Base-by-base conservation (phyloP, 1,284 basidiomycete species). In the Lentinus polychrous region DNA sequence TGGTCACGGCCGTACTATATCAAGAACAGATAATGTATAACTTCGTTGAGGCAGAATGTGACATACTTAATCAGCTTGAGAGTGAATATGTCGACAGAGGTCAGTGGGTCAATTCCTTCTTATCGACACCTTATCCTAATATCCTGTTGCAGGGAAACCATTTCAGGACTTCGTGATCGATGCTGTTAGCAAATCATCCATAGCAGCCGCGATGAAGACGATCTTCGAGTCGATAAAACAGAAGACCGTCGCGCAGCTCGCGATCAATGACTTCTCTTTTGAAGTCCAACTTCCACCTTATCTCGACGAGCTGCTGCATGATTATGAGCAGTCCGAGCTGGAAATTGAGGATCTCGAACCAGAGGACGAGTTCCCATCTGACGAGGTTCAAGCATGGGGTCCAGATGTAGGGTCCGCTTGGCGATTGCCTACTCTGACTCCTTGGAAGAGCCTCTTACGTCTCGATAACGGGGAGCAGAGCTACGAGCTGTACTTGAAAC, bases 391-490 rank as follows among this genome's bases (percentile, higher is more conserved):
- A 46, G 65, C 71, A 4, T 87, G 86, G 86, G 83, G 81, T n/a
- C 71, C 71, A 22, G 82, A 84, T 43, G 73, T 87, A 66, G 74
- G 67, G 56, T 71, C 79, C 52, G 85, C 84, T 1, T 87, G 85
- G 82, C 72, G 75, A 36, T 69, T 90, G 1, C 86, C 86, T 5
- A 69, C 78, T 8, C 71, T 97, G 8, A 75, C 83, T n/a, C 94
- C 94, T 2, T 97, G 94, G 94, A 94, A 95, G 64, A 90, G 91
- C 24, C 65, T 97, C 15, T 68, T 97, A 4, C 73, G 93, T 18
- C 65, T 96, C 24, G 84, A 88, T 54, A 75, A 72, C 34, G 74
- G 76, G 6, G 78, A 78, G 20, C 68, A 83, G 41, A 60, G 54
- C 11, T 62, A 63, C 43, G 80, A 85, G 52, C 73, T 81, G 1